These are phyloP conservation scores for Coniochaeta hoffmannii DNA, from an alignment of 2,329 filamentous ascomycete genomes.

Conservation along the genomic window DNA sequence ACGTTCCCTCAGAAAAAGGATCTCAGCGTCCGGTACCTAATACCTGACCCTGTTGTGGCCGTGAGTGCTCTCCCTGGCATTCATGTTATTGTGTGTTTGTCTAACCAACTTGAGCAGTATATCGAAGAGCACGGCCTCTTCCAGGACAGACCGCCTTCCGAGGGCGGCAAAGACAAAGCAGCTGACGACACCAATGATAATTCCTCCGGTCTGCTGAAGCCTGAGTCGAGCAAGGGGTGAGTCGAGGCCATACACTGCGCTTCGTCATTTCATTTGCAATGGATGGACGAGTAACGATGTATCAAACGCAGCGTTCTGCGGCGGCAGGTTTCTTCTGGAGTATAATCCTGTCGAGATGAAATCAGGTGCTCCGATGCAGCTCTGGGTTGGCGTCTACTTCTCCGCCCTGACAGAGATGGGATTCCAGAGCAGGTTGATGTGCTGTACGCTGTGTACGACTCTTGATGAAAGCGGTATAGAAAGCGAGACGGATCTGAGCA, in stretches of 20 bases:
- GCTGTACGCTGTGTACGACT: neutral
- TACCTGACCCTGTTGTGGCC: conserved; percentile 57
- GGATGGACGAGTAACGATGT: neutral
- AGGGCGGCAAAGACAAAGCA: neutral
- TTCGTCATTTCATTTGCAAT: neutral
- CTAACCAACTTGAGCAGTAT: conserved; percentile 47
- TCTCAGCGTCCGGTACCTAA: conserved; percentile 67
- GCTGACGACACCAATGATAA: neutral
- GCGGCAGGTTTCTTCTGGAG: neutral
- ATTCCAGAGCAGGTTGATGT: no score
- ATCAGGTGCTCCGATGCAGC: neutral
- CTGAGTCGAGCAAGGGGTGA: conserved; percentile 1
- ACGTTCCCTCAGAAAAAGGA: conserved; percentile 44
- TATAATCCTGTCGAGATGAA: neutral
- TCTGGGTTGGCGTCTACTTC: neutral
- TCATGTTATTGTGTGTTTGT: conserved; percentile 4
- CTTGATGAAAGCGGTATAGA: neutral
- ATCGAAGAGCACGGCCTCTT: conserved; percentile 63
- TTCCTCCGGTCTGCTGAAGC: neutral
- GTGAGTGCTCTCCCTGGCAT: neutral
- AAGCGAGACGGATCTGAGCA: neutral
- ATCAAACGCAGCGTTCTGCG: neutral
- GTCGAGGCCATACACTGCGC: neutral
- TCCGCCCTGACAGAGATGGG: neutral
- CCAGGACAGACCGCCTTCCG: conserved; percentile 30